Conservation (phyloP, 257 asterid species). For the Nicotiana paniculata region DNA sequence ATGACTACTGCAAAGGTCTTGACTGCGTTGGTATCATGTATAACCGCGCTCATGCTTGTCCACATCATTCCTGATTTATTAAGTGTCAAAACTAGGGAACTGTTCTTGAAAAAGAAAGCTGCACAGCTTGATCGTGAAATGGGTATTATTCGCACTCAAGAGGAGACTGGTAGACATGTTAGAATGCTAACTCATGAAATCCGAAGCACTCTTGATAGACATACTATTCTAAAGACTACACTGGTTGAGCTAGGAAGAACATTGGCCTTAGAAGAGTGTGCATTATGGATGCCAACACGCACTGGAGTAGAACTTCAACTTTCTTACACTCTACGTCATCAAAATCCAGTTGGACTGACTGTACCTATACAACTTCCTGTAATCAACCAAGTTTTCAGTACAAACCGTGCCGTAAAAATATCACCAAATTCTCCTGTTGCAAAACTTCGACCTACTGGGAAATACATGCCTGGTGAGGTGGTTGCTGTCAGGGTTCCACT, state of each 20-base stretch:
- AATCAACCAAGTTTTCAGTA: slow-evolving; percentile 68
- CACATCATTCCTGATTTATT: slow-evolving; percentile 93
- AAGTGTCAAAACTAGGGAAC: slow-evolving; percentile 92
- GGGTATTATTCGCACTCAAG: slow-evolving; percentile 96
- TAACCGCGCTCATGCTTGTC: slow-evolving; percentile 89
- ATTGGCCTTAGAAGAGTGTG: slow-evolving; percentile 83
- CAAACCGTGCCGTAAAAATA: slow-evolving; percentile 66
- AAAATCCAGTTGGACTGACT: slow-evolving; percentile 75
- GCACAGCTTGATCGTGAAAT: slow-evolving; percentile 92
- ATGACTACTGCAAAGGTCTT: slow-evolving; percentile 84
- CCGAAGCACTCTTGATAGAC: slow-evolving; percentile 96
- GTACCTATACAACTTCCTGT: slow-evolving; percentile 88
- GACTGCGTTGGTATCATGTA: slow-evolving; percentile 92
- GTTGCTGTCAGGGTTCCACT: slow-evolving; percentile 96
- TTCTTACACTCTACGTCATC: slow-evolving; percentile 89
- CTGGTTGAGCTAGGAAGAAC: slow-evolving; percentile 95
- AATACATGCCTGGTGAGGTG: slow-evolving; percentile 87
- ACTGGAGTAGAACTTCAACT: slow-evolving; percentile 91
- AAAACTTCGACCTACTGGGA: slow-evolving; percentile 68
- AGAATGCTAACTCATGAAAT: slow-evolving; percentile 98
- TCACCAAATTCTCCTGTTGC: slow-evolving; percentile 94
- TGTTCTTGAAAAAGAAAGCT: slow-evolving; percentile 84
- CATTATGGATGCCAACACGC: slow-evolving; percentile 98
- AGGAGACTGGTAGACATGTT: slow-evolving; percentile 96
- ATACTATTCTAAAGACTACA: slow-evolving; percentile 86